Evolutionary conservation across 257 asterid genomes (phyloP), one percentile per base, ranked within the genome.

Genomic region (Ligustrum vulgare): DNA sequence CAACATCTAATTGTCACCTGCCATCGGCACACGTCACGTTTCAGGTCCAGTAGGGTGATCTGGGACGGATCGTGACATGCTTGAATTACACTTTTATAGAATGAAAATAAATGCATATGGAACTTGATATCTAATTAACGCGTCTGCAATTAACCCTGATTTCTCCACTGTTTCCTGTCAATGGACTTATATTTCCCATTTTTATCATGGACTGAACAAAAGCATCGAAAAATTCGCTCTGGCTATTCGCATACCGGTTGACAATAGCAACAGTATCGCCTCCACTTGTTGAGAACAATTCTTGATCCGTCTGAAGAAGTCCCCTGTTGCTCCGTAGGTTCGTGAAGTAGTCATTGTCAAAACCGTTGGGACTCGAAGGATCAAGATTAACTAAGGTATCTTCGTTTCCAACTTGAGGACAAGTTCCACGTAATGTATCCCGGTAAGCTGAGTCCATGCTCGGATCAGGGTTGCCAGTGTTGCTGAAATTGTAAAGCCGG

Each of bases 251-350:
- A 32, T 49, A 80, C 10, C 33, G 56, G 56, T 54, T 28, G 11
- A 75, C 83, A 34, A 80, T 32, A 6, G 34, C 74, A 34, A 71
- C 62, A 0, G 80, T 75, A 12, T 54, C 36, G 7, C 80, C 67
- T 7, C 76, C 72, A 13, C 51, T 18, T 0, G 84, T 68, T 2
- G 84, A 70, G 64, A 78, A 77, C 63, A 81, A 39, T 25, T 23
- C 77, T 70, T 81, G 85, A 54, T 81, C 85, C 2, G 68, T 47
- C 69, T 4, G 32, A 23, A 81, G 82, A 70, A 78, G 85, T 20
- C 85, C 85, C 23, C 63, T 22, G 23, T 45, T 15, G 8, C 0
- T 78, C 67, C 71, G 79, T 28, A 81, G 75, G 63, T 81, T 81
- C 0, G 36, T 28, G 45, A 45, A 78, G 76, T 77, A 81, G 35